phyloP scores from a whole-genome alignment of 441 rosid species.

The Gossypium aridum region DNA sequence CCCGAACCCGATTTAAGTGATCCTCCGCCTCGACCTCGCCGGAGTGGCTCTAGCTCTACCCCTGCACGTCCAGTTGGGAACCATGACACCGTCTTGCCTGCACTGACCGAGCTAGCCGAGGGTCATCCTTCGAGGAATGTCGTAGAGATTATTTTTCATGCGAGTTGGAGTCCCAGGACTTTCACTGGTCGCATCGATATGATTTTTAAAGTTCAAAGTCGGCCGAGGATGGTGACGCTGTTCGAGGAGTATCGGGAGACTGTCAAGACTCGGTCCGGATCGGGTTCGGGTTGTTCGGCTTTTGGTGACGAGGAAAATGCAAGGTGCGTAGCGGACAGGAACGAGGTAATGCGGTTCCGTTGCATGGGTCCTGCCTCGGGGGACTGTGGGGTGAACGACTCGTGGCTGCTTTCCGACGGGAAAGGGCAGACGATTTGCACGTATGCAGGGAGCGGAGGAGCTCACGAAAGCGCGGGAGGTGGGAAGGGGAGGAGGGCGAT shows the following conservation, averaged over 20 bases:
- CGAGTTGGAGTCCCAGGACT: slow-evolving; percentile 70
- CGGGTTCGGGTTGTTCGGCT: slow-evolving; percentile 3
- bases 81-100: slow-evolving; percentile 38
- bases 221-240: slow-evolving; percentile 51
- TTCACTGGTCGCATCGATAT: slow-evolving; percentile 75
- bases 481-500: slow-evolving; percentile 81
- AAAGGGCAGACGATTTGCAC: slow-evolving; percentile 66
- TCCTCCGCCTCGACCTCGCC: slow-evolving; percentile 22
- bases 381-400: slow-evolving; percentile 34
- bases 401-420: slow-evolving; percentile 49
- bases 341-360: slow-evolving; percentile 89
- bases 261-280: slow-evolving; percentile 46
- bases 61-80: slow-evolving; percentile 34
- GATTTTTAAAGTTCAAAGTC: slow-evolving; percentile 83
- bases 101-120: slow-evolving; percentile 59
- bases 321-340: slow-evolving; percentile 84
- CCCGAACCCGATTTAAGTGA: slow-evolving; percentile 21
- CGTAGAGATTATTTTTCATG: slow-evolving; percentile 82
- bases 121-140: slow-evolving; percentile 91
- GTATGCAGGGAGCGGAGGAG: slow-evolving; percentile 63
- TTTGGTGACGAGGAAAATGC: slow-evolving; percentile 44
- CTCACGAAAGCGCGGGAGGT: slow-evolving; percentile 77
- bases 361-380: slow-evolving; percentile 62
- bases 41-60: slow-evolving; percentile 9
- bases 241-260: slow-evolving; percentile 84